Conservation (phyloP, 2,329 filamentous ascomycete genomes). For the Rhexocercosporidium sp. region DNA sequence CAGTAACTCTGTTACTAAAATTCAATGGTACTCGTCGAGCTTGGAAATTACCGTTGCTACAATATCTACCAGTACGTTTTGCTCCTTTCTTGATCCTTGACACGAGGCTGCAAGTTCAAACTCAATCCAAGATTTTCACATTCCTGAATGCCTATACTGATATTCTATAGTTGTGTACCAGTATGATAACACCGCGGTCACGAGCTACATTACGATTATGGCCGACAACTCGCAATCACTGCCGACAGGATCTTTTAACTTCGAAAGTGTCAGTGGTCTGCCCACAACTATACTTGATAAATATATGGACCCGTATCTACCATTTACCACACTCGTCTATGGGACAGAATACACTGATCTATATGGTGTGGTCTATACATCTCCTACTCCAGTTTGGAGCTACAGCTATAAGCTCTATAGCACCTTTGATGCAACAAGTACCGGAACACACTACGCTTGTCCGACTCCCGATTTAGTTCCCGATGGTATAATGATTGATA, state of each 20-base stretch:
- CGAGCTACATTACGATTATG: constrained; percentile 9
- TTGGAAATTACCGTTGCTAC: no score
- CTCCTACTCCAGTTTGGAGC: constrained; percentile 26
- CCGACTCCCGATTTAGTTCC: no score
- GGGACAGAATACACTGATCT: constrained; percentile 30
- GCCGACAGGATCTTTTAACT: constrained; percentile 17
- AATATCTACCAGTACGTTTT: no score
- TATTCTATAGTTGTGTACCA: constrained; percentile 6
- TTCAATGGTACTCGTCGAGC: no score
- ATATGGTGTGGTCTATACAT: constrained; percentile 24
- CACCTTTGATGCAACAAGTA: neutral
- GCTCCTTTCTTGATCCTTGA: no score
- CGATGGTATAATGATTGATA: no score
- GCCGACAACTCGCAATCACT: constrained; percentile 19
- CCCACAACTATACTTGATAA: constrained; percentile 17
- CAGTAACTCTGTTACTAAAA: no score
- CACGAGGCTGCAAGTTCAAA: no score
- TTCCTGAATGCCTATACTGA: no score
- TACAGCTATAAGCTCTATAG: constrained; percentile 16
- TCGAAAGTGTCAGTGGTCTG: no score
- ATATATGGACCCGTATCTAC: constrained; percentile 10
- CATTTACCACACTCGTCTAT: constrained; percentile 16
- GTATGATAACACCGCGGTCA: constrained; percentile 24
- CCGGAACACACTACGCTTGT: no score
- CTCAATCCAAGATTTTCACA: no score